Conservation (phyloP, 129 eudicot species). For the Heracleum sosnowskyi region DNA sequence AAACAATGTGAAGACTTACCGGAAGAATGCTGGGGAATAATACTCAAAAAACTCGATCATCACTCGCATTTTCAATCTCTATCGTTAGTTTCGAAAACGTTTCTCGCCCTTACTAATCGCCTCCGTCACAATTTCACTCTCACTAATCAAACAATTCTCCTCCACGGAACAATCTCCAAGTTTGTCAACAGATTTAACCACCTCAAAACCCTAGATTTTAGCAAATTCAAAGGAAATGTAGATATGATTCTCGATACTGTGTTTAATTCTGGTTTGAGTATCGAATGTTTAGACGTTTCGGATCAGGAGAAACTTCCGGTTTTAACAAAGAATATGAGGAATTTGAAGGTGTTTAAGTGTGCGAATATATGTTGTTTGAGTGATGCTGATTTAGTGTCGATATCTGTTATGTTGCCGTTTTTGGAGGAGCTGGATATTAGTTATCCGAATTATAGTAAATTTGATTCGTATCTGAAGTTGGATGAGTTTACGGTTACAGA, state of each 20-base stretch:
- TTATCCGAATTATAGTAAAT: slow-evolving; percentile 31
- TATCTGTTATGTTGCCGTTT: slow-evolving; percentile 22
- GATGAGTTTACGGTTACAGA: slow-evolving; percentile 35
- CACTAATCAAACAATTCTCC: slow-evolving; percentile 22
- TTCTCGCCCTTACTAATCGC: slow-evolving; percentile 39
- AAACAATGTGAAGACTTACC: slow-evolving; percentile 21
- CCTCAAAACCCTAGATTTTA: slow-evolving; percentile 43
- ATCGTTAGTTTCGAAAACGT: slow-evolving; percentile 34
- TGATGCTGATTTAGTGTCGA: slow-evolving; percentile 36
- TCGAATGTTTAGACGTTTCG: slow-evolving; percentile 37
- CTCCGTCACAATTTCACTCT: slow-evolving; percentile 25
- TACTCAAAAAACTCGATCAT: slow-evolving; percentile 28
- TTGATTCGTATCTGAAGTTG: neutral
- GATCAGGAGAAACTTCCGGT: slow-evolving; percentile 26
- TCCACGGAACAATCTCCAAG: slow-evolving; percentile 31
- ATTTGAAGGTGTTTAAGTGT: slow-evolving; percentile 47
- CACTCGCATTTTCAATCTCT: slow-evolving; percentile 37
- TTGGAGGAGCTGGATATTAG: slow-evolving; percentile 58
- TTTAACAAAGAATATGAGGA: slow-evolving; percentile 22
- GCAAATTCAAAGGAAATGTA: slow-evolving; percentile 15
- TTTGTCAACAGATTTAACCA: slow-evolving; percentile 29
- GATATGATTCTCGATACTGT: slow-evolving; percentile 24
- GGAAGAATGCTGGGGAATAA: slow-evolving; percentile 43
- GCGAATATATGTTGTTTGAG: slow-evolving; percentile 18
- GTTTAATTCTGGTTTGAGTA: slow-evolving; percentile 13